Base-by-base conservation (phyloP, 257 asterid species). In the Gentiana straminea region DNA sequence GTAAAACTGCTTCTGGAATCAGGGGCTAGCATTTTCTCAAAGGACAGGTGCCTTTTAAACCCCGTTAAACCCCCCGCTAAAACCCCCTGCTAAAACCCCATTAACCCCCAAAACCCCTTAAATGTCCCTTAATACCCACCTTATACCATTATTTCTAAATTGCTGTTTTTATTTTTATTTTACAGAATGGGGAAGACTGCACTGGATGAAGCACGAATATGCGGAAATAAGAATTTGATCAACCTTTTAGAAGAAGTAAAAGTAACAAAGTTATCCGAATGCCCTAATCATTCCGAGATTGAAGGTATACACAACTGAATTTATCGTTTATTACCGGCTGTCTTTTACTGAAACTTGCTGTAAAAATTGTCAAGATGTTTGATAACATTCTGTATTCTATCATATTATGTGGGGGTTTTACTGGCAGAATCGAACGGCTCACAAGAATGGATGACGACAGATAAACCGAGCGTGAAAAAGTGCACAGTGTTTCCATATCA, bases 121-220 rank as follows among this genome's bases (percentile, higher is more conserved):
- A 65, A 63, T 60, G 52, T 8, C 48, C 13, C 57, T 33, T 57
- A 64, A 2, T 15, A 55, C 24, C 24, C 24, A 0, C 24, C 24
- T 24, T 24, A 24, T 24, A 24, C 24, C 24, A 24, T 24, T 24
- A 24, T 24, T 24, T 24, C 24, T 24, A 24, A 24, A 24, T 24
- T 24, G 24, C 24, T 24, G 24, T 24, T 24, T 24, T 24, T 24
- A 46, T 60, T 69, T 3, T 61, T 38, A 39, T 60, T 64, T 58
- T 64, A 63, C 77, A 91, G 98, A 71, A 81, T 86, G 87, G 97
- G 93, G 64, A 80, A 84, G 62, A 84, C 90, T 50, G 84, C 98
- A 59, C 51, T 84, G 57, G 96, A 87, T 49, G 98, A 87, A 70
- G 97, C 79, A 50, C 71, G 74, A 67, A 69, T 66, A 52, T 77